Percentiles rank a stretch among this genome's conserved stretches.
phyloP scores from a whole-genome alignment of 2,329 filamentous ascomycete species.

The Talaromyces sp. region DNA sequence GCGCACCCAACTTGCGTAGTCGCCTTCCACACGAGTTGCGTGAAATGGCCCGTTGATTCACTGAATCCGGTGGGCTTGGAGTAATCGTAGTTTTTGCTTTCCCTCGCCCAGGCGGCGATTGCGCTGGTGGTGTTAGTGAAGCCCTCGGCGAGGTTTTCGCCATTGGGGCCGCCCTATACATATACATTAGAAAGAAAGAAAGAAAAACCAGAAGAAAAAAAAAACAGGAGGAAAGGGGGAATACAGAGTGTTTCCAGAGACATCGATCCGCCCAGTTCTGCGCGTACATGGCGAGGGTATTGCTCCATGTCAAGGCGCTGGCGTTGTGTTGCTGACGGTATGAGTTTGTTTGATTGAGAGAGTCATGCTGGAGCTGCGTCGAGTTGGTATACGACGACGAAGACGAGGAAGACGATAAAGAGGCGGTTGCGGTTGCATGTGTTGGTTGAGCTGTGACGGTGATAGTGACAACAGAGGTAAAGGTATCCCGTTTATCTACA shows the following conservation, averaged over 20 bases:
- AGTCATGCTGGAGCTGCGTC: neutral
- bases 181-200: too few relatives aligned
- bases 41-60: slow-evolving; percentile 67
- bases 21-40: slow-evolving; percentile 67
- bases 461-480: slow-evolving; percentile 5
- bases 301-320: slow-evolving; percentile 60
- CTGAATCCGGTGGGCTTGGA: slow-evolving; percentile 50
- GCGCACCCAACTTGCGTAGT: slow-evolving; percentile 62
- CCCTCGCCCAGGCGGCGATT: slow-evolving; percentile 64
- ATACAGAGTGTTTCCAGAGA: slow-evolving; percentile 15
- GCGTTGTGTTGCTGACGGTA: slow-evolving; percentile 77
- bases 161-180: slow-evolving; percentile 55
- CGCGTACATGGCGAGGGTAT: slow-evolving; percentile 61
- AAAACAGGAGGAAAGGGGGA: neutral
- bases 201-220: too few relatives aligned
- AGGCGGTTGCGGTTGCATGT: neutral
- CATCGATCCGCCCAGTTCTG: slow-evolving; percentile 61
- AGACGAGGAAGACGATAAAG: neutral
- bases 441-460: slow-evolving; percentile 7
- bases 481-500: neutral
- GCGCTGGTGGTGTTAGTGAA: slow-evolving; percentile 56
- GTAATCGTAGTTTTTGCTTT: slow-evolving; percentile 58
- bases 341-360: slow-evolving; percentile 8
- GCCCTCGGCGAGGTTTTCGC: slow-evolving; percentile 70
- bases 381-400: slow-evolving; percentile 2